A percentile compares a stretch with the other conserved stretches of the same genome.
Conservation (phyloP, 176 grass and related monocot genomes). For the Aechmea fasciata region DNA sequence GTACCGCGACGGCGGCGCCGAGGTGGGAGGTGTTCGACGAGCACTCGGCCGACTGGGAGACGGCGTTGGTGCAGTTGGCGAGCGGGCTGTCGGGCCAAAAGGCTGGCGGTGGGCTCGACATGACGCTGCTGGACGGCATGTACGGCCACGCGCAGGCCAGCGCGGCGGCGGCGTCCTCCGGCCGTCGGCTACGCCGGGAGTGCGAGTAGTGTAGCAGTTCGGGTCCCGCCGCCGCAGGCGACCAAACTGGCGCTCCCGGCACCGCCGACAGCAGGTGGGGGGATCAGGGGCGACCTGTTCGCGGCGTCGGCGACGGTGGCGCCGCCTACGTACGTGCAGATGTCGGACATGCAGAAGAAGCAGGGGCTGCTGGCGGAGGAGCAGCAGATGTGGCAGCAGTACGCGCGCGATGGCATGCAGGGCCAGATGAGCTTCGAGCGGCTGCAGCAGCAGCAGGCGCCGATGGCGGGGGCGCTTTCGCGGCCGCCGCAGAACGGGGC, state of each 20-base stretch:
- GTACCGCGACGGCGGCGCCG: not conserved
- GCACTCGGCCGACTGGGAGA: constrained; percentile 53
- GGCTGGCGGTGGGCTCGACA: constrained; percentile 48
- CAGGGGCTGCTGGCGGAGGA: constrained; percentile 47
- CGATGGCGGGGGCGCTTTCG: constrained; percentile 5
- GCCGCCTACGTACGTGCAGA: constrained; percentile 71
- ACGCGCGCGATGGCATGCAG: constrained; percentile 40
- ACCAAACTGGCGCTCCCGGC: constrained; percentile 50
- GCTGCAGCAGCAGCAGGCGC: constrained; percentile 36
- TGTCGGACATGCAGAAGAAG: constrained; percentile 79
- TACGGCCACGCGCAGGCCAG: constrained; percentile 32
- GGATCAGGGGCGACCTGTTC: constrained; percentile 34
- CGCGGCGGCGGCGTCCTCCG: constrained; percentile 3
- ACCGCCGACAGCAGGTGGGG: not conserved
- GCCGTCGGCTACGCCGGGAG: constrained; percentile 31
- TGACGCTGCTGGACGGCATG: constrained; percentile 74
- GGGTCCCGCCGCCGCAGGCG: constrained; percentile 10
- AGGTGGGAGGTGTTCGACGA: constrained; percentile 33
- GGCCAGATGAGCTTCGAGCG: constrained; percentile 26
- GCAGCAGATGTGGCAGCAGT: constrained; percentile 51
- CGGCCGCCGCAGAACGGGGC: constrained; percentile 13
- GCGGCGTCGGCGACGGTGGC: constrained; percentile 41
- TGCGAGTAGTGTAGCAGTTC: constrained; percentile 51
- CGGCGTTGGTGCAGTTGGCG: constrained; percentile 51
- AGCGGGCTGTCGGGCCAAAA: constrained; percentile 43